phyloP scores from a whole-genome alignment of 2,329 filamentous ascomycete genomes.

The Emmonsiellopsis sp. region DNA sequence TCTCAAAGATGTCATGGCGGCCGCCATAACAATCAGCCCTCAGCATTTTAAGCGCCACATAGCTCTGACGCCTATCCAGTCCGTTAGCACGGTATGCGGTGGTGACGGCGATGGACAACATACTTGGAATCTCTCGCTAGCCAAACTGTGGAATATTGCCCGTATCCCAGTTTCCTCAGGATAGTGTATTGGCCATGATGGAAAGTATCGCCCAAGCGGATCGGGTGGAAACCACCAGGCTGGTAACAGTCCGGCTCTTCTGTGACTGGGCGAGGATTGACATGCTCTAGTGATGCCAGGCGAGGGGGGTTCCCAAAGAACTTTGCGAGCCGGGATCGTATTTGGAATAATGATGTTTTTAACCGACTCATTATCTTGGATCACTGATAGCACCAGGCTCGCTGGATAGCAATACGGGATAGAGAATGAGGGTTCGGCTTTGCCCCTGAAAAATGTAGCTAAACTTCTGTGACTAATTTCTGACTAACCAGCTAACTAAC shows the following conservation, averaged over 20 bases:
- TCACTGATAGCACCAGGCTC: too few relatives aligned
- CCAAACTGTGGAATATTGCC: conserved; percentile 88
- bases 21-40: conserved; percentile 19
- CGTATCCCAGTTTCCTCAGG: conserved; percentile 87
- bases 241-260: conserved; percentile 95
- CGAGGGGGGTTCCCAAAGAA: too few relatives aligned
- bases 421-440: too few relatives aligned
- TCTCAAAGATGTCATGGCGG: conserved; percentile 3
- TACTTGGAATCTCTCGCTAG: conserved; percentile 61
- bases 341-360: too few relatives aligned
- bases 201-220: conserved; percentile 81
- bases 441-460: too few relatives aligned
- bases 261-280: conserved; percentile 10
- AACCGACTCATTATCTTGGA: too few relatives aligned
- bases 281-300: too few relatives aligned
- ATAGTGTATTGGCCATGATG: conserved; percentile 87
- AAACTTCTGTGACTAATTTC: too few relatives aligned
- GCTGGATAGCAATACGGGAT: too few relatives aligned
- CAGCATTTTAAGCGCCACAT: conserved; percentile 16
- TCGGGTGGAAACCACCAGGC: conserved; percentile 88
- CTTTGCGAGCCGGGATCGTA: too few relatives aligned
- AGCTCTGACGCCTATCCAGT: conserved; percentile 12
- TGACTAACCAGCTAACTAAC: too few relatives aligned
- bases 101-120: conserved; percentile 3
- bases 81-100: conserved; percentile 5